Conservation (phyloP, 2,329 filamentous ascomycete species). For the Aspergillus chevalieri region DNA sequence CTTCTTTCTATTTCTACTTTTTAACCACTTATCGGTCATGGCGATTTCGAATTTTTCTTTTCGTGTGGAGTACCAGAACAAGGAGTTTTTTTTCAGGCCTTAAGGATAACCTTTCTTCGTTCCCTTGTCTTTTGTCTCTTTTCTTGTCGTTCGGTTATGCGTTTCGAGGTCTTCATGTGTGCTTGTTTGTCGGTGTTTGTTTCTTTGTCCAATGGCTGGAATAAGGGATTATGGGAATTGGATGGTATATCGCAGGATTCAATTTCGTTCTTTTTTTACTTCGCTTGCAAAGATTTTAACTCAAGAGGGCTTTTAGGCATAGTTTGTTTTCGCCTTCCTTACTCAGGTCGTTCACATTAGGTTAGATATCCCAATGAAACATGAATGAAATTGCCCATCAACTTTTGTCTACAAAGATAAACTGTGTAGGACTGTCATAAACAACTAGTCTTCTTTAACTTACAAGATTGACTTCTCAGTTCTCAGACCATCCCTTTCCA, state of each 20-base stretch:
- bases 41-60: background rate
- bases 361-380: slow-evolving; percentile 15
- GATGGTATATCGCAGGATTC: slow-evolving; percentile 1
- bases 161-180: slow-evolving; percentile 3
- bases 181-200: background rate
- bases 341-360: slow-evolving; percentile 4
- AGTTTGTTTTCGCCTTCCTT: slow-evolving; percentile 3
- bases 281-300: background rate
- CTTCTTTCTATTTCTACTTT: background rate
- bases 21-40: background rate
- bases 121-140: slow-evolving; percentile 1
- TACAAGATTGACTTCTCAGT: too few relatives aligned
- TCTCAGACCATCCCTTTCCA: too few relatives aligned
- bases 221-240: background rate
- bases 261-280: slow-evolving; percentile 2
- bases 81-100: background rate
- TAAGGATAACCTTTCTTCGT: background rate
- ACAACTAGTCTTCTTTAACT: too few relatives aligned
- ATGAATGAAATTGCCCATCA: slow-evolving; percentile 1
- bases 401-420: background rate
- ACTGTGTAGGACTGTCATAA: too few relatives aligned
- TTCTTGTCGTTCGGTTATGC: background rate
- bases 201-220: background rate
- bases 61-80: background rate
- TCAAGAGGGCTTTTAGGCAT: background rate